phyloP scores from a whole-genome alignment of 371 early-diverging fungal genomes.

The Apophysomyces variabilis region DNA sequence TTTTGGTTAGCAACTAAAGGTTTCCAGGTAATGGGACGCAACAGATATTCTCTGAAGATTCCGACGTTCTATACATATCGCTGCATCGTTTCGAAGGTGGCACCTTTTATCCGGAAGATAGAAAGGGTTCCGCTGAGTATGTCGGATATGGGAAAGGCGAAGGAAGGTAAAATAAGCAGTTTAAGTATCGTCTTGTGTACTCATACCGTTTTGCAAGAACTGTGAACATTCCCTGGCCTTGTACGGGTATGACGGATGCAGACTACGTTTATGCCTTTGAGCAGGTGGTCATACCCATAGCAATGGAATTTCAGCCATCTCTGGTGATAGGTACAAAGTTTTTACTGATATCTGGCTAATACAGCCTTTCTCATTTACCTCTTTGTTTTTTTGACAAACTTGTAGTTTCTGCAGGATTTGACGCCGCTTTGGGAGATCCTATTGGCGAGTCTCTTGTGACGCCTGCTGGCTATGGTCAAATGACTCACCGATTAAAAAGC shows the following conservation, averaged over 20 bases:
- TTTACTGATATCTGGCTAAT: background rate
- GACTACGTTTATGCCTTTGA: slow-evolving; percentile 88
- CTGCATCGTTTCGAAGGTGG: slow-evolving; percentile 85
- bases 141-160: slow-evolving; percentile 67
- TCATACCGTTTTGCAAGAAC: slow-evolving; percentile 48
- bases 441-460: slow-evolving; percentile 86
- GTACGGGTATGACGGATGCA: slow-evolving; percentile 79
- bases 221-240: slow-evolving; percentile 89
- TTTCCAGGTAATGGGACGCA: slow-evolving; percentile 87
- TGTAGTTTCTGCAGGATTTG: slow-evolving; percentile 88
- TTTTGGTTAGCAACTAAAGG: background rate
- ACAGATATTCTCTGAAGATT: slow-evolving; percentile 74
- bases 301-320: slow-evolving; percentile 82
- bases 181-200: background rate
- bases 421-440: slow-evolving; percentile 86
- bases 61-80: slow-evolving; percentile 82
- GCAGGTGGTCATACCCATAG: slow-evolving; percentile 80
- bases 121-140: slow-evolving; percentile 55
- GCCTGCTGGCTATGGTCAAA: slow-evolving; percentile 83
- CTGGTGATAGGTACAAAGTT: slow-evolving; percentile 71
- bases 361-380: background rate
- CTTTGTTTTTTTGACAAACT: background rate
- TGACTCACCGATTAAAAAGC: slow-evolving; percentile 79
- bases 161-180: slow-evolving; percentile 59
- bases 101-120: slow-evolving; percentile 76